Evolutionary conservation across 495 filamentous ascomycete genomes (phyloP).

Genomic region (Penicillium salamii): DNA sequence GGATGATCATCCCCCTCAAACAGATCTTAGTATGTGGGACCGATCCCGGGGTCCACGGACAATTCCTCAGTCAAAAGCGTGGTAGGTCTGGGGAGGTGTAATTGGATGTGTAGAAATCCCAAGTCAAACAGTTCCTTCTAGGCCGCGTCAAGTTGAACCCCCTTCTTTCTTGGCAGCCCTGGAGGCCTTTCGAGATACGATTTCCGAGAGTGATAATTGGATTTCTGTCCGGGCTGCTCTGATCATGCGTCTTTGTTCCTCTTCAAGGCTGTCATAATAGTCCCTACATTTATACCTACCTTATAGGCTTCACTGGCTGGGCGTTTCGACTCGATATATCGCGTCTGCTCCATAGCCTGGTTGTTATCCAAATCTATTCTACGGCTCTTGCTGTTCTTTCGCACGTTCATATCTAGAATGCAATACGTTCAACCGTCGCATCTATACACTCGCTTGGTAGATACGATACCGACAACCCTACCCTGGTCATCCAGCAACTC

Average conservation of each 20-base stretch:
- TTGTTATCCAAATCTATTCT: not conserved
- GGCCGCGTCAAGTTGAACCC: conserved; percentile 1
- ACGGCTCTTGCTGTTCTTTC: not conserved
- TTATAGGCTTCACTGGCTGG: not conserved
- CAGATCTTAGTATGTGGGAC: not conserved
- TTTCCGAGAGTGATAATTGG: not conserved
- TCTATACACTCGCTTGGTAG: conserved; percentile 34
- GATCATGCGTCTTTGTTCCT: not conserved
- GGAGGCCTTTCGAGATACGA: conserved; percentile 1
- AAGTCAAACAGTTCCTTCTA: not conserved
- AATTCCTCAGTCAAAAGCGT: not conserved
- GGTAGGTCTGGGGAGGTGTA: not conserved
- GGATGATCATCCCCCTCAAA: not conserved
- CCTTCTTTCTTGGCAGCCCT: conserved; percentile 26
- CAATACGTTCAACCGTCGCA: conserved; percentile 18
- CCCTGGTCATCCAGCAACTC: conserved; percentile 30
- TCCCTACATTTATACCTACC: not conserved
- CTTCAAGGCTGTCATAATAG: too few species aligned
- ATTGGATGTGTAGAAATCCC: not conserved
- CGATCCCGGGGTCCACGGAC: not conserved
- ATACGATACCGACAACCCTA: conserved; percentile 22
- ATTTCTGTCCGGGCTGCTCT: not conserved
- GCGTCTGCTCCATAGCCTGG: not conserved
- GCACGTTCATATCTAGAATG: conserved; percentile 13
- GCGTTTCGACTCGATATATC: not conserved